A percentile compares a stretch with the other conserved stretches of the same genome.
Evolutionary conservation across 1,284 basidiomycete genomes (phyloP).

Genomic region (Boletus sp.): DNA sequence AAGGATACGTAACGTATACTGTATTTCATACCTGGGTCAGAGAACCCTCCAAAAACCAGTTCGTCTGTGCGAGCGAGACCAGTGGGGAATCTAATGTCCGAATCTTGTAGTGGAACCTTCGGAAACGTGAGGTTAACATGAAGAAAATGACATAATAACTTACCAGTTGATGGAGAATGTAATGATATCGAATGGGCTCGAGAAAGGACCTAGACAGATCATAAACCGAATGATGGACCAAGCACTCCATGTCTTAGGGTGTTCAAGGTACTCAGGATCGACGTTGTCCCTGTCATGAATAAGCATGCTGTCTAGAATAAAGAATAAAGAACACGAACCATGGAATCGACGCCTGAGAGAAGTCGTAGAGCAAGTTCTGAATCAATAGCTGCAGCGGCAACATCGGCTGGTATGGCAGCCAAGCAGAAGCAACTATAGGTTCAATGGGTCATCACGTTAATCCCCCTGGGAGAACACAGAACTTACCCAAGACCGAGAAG

Average conservation of each 20-base stretch:
- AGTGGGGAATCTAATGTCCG: conserved; percentile 27
- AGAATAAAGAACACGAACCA: conserved; percentile 20
- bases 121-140: not conserved
- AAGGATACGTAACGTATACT: not conserved
- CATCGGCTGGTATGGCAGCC: conserved; percentile 33
- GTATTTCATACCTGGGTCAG: conserved; percentile 27
- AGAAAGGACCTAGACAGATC: conserved; percentile 32
- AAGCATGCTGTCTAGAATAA: not conserved
- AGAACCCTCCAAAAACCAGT: conserved; percentile 33
- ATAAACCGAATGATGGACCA: conserved; percentile 33
- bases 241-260: conserved; percentile 28
- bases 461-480: not conserved
- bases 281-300: conserved; percentile 29
- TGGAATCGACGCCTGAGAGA: conserved; percentile 32
- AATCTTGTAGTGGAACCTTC: conserved; percentile 32
- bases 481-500: conserved; percentile 32
- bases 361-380: conserved; percentile 31
- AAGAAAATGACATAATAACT: not conserved
- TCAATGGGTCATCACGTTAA: conserved; percentile 8
- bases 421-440: conserved; percentile 29
- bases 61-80: conserved; percentile 30
- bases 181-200: conserved; percentile 31
- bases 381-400: conserved; percentile 28
- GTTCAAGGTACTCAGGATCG: conserved; percentile 33
- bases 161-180: conserved; percentile 31